phyloP scores from a whole-genome alignment of 305 asterid species.

The Rubia balearica region DNA sequence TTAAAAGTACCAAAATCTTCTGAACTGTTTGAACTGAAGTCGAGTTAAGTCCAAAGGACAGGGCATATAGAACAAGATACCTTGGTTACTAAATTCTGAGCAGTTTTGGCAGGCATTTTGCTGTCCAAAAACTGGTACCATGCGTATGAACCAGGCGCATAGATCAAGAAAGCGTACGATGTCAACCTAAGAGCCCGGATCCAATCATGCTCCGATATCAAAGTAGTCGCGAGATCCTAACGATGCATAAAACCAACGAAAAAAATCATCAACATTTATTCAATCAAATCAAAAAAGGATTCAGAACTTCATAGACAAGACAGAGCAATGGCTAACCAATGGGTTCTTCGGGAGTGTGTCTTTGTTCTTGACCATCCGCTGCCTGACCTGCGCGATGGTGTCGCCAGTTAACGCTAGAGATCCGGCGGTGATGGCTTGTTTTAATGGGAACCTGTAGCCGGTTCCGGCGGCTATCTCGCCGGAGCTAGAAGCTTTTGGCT shows the following conservation, averaged over 20 bases:
- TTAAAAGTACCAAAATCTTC: no score
- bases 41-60: not conserved
- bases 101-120: conserved; percentile 56
- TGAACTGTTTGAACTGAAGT: conserved; percentile 3
- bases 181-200: conserved; percentile 71
- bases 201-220: conserved; percentile 69
- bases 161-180: conserved; percentile 75
- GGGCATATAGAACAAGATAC: conserved; percentile 20
- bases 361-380: conserved; percentile 42
- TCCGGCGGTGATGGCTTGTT: conserved; percentile 61
- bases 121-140: conserved; percentile 85
- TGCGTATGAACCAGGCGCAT: conserved; percentile 85
- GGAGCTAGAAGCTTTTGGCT: conserved; percentile 42
- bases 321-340: conserved; percentile 23
- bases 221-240: conserved; percentile 45
- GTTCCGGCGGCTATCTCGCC: conserved; percentile 29
- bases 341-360: conserved; percentile 25
- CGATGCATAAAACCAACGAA: conserved; percentile 7
- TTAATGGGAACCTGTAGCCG: conserved; percentile 44
- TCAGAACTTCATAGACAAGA: not conserved
- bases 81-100: conserved; percentile 53
- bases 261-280: not conserved
- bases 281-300: not conserved
- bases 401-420: conserved; percentile 63
- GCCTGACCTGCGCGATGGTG: conserved; percentile 65